Evolutionary conservation across 2,329 filamentous ascomycete species (phyloP).

Genomic region (Podosphaera xanthii): DNA sequence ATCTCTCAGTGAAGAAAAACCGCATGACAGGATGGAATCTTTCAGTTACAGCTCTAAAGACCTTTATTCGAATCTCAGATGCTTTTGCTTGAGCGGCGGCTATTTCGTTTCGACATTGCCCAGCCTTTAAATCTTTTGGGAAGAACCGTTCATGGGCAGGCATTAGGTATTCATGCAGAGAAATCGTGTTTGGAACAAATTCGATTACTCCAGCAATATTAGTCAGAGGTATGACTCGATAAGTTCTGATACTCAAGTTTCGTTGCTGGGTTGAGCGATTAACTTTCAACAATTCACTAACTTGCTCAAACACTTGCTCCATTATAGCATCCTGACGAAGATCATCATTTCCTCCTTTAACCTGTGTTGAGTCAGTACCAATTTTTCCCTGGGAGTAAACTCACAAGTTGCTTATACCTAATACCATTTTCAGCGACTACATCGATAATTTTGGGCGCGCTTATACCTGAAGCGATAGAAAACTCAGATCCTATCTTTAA

Average conservation of each 20-base stretch:
- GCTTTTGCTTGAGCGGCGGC: constrained; percentile 45
- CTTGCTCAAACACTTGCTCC: constrained; percentile 97
- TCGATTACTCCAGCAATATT: constrained; percentile 79
- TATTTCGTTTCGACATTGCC: constrained; percentile 60
- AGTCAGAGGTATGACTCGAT: constrained; percentile 85
- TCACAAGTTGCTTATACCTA: constrained; percentile 63
- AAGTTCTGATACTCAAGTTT: constrained; percentile 76
- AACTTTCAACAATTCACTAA: constrained; percentile 68
- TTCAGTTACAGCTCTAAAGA: constrained; percentile 57
- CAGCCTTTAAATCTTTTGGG: constrained; percentile 59
- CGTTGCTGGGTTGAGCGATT: constrained; percentile 75
- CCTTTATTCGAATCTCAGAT: constrained; percentile 45
- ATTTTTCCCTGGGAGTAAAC: constrained; percentile 7
- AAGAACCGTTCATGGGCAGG: constrained; percentile 74
- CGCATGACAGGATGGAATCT: constrained; percentile 82
- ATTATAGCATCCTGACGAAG: constrained; percentile 94
- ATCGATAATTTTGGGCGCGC: constrained; percentile 81
- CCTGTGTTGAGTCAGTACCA: constrained; percentile 20
- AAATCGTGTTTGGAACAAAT: constrained; percentile 83
- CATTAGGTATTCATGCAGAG: constrained; percentile 77
- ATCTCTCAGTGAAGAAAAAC: constrained; percentile 93
- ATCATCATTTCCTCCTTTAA: constrained; percentile 91
- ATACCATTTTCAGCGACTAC: constrained; percentile 55
- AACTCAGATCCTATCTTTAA: constrained; percentile 50
- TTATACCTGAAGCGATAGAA: constrained; percentile 72